A percentile compares a stretch with the other conserved stretches of the same genome.
phyloP scores from a whole-genome alignment of 2,329 filamentous ascomycete species.

The Fusarium sp. region DNA sequence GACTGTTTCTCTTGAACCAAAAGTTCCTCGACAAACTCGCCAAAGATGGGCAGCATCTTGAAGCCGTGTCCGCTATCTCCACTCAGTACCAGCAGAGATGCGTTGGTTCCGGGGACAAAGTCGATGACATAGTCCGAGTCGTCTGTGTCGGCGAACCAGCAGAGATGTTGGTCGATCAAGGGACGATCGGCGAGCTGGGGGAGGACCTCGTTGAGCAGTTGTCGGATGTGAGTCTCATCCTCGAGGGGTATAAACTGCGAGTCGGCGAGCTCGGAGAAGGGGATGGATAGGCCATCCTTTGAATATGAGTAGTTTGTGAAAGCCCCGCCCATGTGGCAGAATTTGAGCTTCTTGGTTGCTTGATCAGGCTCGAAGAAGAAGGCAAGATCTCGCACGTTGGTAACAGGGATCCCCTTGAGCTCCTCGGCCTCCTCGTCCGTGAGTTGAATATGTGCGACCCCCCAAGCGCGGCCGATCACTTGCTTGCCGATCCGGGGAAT shows the following conservation, averaged over 20 bases:
- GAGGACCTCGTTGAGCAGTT: constrained; percentile 16
- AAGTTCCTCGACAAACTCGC: constrained; percentile 19
- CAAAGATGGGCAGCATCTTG: constrained; percentile 30
- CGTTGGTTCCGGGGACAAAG: constrained; percentile 22
- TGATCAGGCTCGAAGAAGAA: constrained; percentile 30
- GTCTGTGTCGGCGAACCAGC: constrained; percentile 31
- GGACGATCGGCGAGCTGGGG: constrained; percentile 10
- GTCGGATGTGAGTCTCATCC: constrained; percentile 21
- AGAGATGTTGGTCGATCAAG: constrained; percentile 25
- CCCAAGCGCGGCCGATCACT: constrained; percentile 27
- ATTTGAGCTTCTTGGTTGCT: constrained; percentile 27
- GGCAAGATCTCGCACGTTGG: constrained; percentile 26
- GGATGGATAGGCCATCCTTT: constrained; percentile 23
- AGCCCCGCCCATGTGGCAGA: constrained; percentile 30
- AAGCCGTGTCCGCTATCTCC: constrained; percentile 27
- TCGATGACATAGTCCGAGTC: constrained; percentile 33
- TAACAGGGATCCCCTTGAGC: constrained; percentile 24
- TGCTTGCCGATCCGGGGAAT: constrained; percentile 24
- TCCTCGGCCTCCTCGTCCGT: constrained; percentile 17
- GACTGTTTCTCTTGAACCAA: constrained; percentile 13
- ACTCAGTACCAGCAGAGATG: constrained; percentile 11
- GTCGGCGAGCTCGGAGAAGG: not conserved
- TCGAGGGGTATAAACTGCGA: constrained; percentile 32
- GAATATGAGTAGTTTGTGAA: constrained; percentile 28
- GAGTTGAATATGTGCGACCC: constrained; percentile 26